Evolutionary conservation across 331 rosid genomes (phyloP).

Genomic region (Quercus phellos): DNA sequence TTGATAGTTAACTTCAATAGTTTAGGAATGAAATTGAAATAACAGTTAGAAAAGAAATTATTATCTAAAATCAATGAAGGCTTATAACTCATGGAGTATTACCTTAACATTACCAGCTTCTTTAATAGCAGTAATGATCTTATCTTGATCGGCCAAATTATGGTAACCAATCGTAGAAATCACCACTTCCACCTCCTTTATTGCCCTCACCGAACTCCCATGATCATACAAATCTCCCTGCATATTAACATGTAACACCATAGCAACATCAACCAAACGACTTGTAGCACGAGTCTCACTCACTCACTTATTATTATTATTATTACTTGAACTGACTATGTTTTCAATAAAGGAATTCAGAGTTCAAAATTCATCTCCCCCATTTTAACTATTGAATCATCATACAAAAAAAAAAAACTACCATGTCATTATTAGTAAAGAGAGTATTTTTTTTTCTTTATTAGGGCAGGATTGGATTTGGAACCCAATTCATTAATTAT

Average conservation of each 20-base stretch:
- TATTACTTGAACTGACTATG: neutral
- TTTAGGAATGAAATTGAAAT: no score
- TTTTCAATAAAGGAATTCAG: neutral
- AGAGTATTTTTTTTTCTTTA: no score
- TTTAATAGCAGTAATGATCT: slow-evolving; percentile 23
- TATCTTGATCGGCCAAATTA: slow-evolving; percentile 35
- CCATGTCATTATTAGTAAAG: no score
- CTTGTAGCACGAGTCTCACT: neutral
- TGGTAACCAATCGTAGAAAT: slow-evolving; percentile 33
- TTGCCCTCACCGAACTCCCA: slow-evolving; percentile 46
- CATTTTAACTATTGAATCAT: no score
- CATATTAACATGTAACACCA: neutral
- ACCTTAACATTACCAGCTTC: slow-evolving; percentile 53
- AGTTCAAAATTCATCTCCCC: no score
- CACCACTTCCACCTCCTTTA: slow-evolving; percentile 59
- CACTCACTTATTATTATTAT: no score
- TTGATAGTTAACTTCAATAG: no score
- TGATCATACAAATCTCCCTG: slow-evolving; percentile 62
- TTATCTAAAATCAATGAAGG: no score
- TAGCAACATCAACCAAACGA: neutral
- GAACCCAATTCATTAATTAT: no score
- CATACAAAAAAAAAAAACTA: no score
- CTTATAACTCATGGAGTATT: neutral
- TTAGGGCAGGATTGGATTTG: no score
- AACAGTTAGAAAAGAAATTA: no score